Evolutionary conservation across 768 basidiomycete genomes (phyloP).

Genomic region (Cystofilobasidium bisporidii): DNA sequence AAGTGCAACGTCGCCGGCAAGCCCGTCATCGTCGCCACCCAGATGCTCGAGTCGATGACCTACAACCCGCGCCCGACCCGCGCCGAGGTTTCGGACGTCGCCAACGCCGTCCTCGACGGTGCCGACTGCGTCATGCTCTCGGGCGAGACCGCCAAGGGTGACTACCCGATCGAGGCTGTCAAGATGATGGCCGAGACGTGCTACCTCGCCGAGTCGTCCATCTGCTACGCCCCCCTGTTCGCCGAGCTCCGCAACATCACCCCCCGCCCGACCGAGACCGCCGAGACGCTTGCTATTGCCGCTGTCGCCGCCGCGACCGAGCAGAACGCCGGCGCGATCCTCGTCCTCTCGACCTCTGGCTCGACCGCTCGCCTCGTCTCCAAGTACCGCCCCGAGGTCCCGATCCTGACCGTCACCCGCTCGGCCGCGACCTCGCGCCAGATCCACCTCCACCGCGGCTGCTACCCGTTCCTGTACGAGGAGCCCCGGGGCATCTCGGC

Average conservation of each 20-base stretch:
- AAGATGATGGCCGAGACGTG: constrained; percentile 99
- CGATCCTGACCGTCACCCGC: constrained; percentile 94
- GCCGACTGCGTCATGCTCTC: constrained; percentile 99
- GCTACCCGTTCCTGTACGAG: constrained; percentile 51
- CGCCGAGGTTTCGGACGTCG: constrained; percentile 97
- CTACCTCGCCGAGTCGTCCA: constrained; percentile 85
- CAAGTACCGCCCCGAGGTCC: constrained; percentile 86
- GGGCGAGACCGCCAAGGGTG: constrained; percentile 96
- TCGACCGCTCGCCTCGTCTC: constrained; percentile 91
- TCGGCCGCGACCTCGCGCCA: constrained; percentile 92
- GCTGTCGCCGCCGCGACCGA: constrained; percentile 91
- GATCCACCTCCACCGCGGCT: constrained; percentile 60
- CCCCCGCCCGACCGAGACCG: constrained; percentile 79
- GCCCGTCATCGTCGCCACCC: constrained; percentile 92
- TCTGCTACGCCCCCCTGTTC: constrained; percentile 88
- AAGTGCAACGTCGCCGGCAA: constrained; percentile 78
- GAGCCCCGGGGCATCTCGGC: constrained; percentile 81
- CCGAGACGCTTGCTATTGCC: constrained; percentile 91
- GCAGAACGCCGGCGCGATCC: constrained; percentile 86
- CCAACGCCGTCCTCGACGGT: constrained; percentile 97
- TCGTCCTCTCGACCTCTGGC: constrained; percentile 89
- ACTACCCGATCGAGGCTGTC: constrained; percentile 92
- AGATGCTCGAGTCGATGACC: constrained; percentile 71
- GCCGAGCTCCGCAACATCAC: constrained; percentile 74
- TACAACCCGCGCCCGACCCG: constrained; percentile 98